Base-by-base conservation (phyloP, 2,329 filamentous ascomycete genomes). In the Cryphonectria parasitica region DNA sequence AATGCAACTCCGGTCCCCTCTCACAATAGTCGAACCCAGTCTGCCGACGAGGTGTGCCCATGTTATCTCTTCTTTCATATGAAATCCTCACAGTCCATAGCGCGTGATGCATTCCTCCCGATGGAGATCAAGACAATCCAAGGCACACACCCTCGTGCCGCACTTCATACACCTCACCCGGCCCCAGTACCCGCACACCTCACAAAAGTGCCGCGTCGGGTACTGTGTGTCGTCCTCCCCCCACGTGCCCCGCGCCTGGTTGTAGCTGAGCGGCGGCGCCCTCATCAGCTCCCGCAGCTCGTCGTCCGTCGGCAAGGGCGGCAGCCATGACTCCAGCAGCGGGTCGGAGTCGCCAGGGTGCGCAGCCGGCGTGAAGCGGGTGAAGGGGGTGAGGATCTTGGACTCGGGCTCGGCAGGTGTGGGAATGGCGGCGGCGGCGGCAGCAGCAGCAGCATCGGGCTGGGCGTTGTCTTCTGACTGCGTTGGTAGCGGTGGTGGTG, bases 131-230 rank as follows among this genome's bases (percentile, higher is more conserved):
- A 94, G 84, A 76, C 92, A 95, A 71, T 92, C 90, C 74, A 95
- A 79, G 54, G 91, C 92, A 78, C 92, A 95, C n/a, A 93, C 89
- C 75, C 90, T 85, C 62, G 87, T 88, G n/a, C 92, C 92, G 80
- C 92, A 95, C 82, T 92, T 93, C 79, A 90, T 87, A 81, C 92
- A 95, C 79, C 86, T 87, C 62, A 93, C 90, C 56, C 90, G 83
- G 2, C 92, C 92, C 92, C 92, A 95, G 80, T 94, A 95, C 19
- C 92, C 92, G 77, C 92, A 95, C 43, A 94, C 89, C 77, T 91
- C 91, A 80, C 92, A 95, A 79, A 95, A 95, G 49, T 83, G 82
- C 75, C 62, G 80, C 11, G 56, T 34, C 52, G 49, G 64, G 61
- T 72, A 68, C 19, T 49, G 66, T 62, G 71, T 69, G 58, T 79